Base-by-base conservation (phyloP, 2,329 filamentous ascomycete species). In the Zymoseptoria tritici region DNA sequence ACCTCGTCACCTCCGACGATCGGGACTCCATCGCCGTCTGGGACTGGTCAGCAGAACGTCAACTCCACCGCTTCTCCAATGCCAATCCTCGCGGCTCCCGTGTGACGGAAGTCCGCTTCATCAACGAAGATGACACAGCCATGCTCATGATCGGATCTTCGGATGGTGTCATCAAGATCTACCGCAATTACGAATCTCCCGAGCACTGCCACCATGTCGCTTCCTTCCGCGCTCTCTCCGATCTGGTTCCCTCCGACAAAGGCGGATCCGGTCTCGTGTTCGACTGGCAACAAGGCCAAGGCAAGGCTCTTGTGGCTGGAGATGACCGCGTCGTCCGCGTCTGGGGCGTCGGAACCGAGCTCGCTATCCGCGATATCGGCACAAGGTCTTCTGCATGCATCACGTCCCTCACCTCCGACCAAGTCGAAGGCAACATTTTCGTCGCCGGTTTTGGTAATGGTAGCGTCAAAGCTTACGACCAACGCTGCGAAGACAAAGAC, bases 201-300 rank as follows among this genome's bases (percentile, higher is more conserved):
- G 82, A 82, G 63, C 82, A 86, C 56, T 87, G 94, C 26, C 89
- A 96, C 75, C 83, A 99, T 29, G 91, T 95, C 2, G 91, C 93
- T 0, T 85, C 91, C 19, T 97, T 95, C 85, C 86, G 94, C 53
- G 94, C 94, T 4, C 77, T 99, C 60, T 96, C 91, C 11, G 91
- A 99, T 75, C 88, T 97, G 72, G 89, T 97, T 5, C 91, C 92
- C 3, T 96, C 90, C 73, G 96, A 93, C 69, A 68, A 68, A 42
- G 88, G 92, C 70, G 96, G 96, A 73, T 92, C 92, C 1, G 94
- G 94, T 21, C 88, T 99, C 76, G 93, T 97, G 24, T 95, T 97
- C 72, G 93, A 99, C 74, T 99, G 94, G 94, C 93, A 97, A 73
- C 94, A 99, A 76, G 92, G 95, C n/a, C 90, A 91, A 67, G 94